Base-by-base conservation (phyloP, 2,329 filamentous ascomycete species). In the Ceratocystis cubensis region DNA sequence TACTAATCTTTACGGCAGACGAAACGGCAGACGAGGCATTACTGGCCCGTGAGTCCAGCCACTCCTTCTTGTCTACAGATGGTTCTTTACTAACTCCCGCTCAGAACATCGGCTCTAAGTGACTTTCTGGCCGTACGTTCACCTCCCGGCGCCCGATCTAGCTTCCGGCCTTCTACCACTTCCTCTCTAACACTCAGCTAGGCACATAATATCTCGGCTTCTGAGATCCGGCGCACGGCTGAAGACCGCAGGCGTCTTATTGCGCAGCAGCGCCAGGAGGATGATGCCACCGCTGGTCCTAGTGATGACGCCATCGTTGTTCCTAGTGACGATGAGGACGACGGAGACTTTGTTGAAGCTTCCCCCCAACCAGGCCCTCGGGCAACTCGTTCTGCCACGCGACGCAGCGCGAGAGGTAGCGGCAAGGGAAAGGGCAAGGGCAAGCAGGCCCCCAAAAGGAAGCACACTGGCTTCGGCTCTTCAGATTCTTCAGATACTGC, bases 171-270 rank as follows among this genome's bases (percentile, higher is more conserved):
- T 41, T 41, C 37, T 13, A 41, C 37, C 10, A 4, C 4, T 22
- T 22, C 17, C 33, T 22, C n/a, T 33, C 65, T 53, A 50, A 41
- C 45, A 50, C 56, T 62, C 37, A 28, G 17, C 20, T 45, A 87
- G 82, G 84, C 87, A 1, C 86, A 89, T 74, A 89, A 89, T 71
- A 91, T 91, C 70, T 89, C 84, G 25, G 81, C 83, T 1, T 74
- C 77, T 33, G 79, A 82, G 67, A 85, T 85, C 66, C 78, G 79
- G 45, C 73, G 76, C 22, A 78, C 81, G 69, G 81, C 81, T 20
- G 77, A 80, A 41, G 73, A 75, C 45, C 78, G 82, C 61, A 76
- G 80, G 64, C 79, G 81, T 65, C 71, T 73, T 67, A 46, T 67
- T 66, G 67, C 68, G 44, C 70, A 70, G 65, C 71, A 69, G n/a